Evolutionary conservation across 108 stramenopile species (phyloP).

Genomic region (Nitzschia sp.): DNA sequence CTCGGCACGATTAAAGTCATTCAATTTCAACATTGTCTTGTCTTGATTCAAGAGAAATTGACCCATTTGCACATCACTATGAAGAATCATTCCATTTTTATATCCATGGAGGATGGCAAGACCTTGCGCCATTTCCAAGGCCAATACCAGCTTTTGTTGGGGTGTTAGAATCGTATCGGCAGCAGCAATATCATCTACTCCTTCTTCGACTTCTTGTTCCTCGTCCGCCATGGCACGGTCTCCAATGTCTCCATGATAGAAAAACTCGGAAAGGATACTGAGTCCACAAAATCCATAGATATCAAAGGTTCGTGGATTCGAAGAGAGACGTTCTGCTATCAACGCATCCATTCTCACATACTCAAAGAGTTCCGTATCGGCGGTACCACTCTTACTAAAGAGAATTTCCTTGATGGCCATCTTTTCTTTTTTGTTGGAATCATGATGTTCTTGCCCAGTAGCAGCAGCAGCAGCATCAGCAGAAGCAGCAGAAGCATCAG

Average conservation of each 20-base stretch:
- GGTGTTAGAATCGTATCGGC: background rate
- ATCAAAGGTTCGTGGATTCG: conserved; percentile 59
- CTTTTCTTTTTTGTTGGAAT: conserved; percentile 4
- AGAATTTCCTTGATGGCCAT: conserved; percentile 24
- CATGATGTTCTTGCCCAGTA: no score
- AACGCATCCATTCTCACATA: conserved; percentile 69
- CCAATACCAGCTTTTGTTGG: conserved; percentile 49
- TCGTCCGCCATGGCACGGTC: conserved; percentile 28
- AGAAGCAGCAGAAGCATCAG: no score
- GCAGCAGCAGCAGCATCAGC: no score
- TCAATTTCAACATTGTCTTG: conserved; percentile 57
- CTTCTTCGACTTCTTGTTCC: conserved; percentile 5
- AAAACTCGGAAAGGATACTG: conserved; percentile 48
- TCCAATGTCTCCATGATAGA: conserved; percentile 50
- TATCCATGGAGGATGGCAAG: conserved; percentile 69
- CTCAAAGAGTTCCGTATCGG: conserved; percentile 4
- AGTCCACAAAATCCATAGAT: conserved; percentile 78
- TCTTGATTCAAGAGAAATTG: conserved; percentile 59
- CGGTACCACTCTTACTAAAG: background rate
- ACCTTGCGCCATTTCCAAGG: conserved; percentile 67
- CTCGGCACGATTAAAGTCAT: conserved; percentile 85
- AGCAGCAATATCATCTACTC: conserved; percentile 15
- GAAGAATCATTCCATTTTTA: conserved; percentile 55
- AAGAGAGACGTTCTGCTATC: conserved; percentile 70
- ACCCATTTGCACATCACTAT: conserved; percentile 60